Base-by-base conservation (phyloP, 305 asterid genomes). In the Fraxinus floribunda region DNA sequence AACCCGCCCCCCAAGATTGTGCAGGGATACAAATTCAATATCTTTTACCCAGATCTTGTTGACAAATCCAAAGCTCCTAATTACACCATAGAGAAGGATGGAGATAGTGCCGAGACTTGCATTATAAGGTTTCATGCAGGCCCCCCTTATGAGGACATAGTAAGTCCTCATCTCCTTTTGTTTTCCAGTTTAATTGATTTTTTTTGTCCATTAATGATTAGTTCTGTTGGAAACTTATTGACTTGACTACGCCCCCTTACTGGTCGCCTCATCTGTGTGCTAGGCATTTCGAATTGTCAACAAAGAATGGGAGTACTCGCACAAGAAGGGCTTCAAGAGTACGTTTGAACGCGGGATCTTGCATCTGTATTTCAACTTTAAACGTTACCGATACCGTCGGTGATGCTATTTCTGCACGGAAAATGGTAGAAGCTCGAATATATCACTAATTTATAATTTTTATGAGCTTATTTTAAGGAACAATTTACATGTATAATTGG, bases 101-200 rank as follows among this genome's bases (percentile, higher is more conserved):
- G 94, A 10, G 97, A 94, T 76, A 88, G 93, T 78, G 74, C 85
- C 0, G 97, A 92, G 84, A 94, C 97, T 66, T 93, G 97, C 87
- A 93, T 93, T 80, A 88, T 93, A 60, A 86, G 88, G 77, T 91
- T 94, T 79, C 95, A 91, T 77, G 97, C 97, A 0, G 98, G 97
- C 1, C 97, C 97, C 7, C 98, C 97, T 30, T 94, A 94, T 2
- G 97, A 94, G 79, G 98, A 94, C 87, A 94, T 93, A 7, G 95
- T 92, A 88, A 89, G 97, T 78, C 76, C 2, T 52, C 64, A 46
- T 82, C 85, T 78, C 71, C 82, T n/a, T 75, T 46, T 49, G 26
- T 30, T 62, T 38, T 11, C 18, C 30, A 64, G 22, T 77, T 11
- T 44, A 24, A 7, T 66, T 44, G 38, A 16, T 32, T 15, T 74